Percentiles rank a stretch among this genome's conserved stretches.
These are phyloP conservation scores for Athelia sp. DNA, from an alignment of 1,284 basidiomycete species.

Conservation along the genomic window DNA sequence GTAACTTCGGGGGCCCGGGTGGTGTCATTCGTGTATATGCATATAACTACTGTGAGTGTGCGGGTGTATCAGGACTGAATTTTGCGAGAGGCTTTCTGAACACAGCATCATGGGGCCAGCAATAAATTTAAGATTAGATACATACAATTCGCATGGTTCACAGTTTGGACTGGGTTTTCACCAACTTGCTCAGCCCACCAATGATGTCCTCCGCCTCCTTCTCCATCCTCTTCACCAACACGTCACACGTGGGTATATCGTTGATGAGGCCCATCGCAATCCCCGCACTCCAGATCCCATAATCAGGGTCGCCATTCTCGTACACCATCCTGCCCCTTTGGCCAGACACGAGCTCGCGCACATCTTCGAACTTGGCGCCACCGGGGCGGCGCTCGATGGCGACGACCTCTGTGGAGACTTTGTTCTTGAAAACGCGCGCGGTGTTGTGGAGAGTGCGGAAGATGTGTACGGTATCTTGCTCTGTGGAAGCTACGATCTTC, in stretches of 20 bases:
- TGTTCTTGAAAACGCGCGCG: conserved; percentile 87
- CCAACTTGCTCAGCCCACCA: conserved; percentile 39
- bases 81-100: too few species aligned
- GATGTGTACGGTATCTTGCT: conserved; percentile 84
- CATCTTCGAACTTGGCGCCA: conserved; percentile 86
- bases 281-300: conserved; percentile 87
- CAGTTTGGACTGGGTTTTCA: conserved; percentile 39
- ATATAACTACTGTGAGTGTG: too few species aligned
- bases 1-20: too few species aligned
- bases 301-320: conserved; percentile 80
- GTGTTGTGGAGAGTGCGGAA: conserved; percentile 88
- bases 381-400: conserved; percentile 74
- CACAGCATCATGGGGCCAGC: too few species aligned
- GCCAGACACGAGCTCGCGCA: conserved; percentile 81
- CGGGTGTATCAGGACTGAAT: too few species aligned
- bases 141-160: conserved; percentile 16
- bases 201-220: conserved; percentile 75
- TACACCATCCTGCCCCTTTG: conserved; percentile 76
- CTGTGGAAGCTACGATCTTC: conserved; percentile 78
- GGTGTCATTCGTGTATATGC: too few species aligned
- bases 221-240: conserved; percentile 69
- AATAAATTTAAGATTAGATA: too few species aligned
- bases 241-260: conserved; percentile 83
- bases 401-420: conserved; percentile 78
- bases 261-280: conserved; percentile 79